Evolutionary conservation across 1,284 basidiomycete species (phyloP).

Genomic region (Lentinus polychrous): DNA sequence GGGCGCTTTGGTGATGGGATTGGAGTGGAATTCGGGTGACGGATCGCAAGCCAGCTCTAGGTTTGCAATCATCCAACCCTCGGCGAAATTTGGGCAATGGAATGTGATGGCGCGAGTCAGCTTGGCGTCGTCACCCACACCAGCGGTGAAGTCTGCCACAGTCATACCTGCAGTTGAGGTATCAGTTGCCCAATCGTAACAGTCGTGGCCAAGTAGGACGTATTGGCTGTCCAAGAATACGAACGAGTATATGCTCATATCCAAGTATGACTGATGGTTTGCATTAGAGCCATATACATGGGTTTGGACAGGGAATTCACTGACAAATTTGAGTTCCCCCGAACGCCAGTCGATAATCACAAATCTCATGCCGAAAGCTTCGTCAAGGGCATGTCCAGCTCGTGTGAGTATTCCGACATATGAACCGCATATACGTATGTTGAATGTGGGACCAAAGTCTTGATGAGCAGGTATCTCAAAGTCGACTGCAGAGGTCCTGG

Average conservation of each 20-base stretch:
- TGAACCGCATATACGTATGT: conserved; percentile 2
- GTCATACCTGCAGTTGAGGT: background rate
- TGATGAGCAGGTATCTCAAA: background rate
- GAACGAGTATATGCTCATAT: background rate
- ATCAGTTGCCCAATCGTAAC: background rate
- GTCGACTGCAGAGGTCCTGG: background rate
- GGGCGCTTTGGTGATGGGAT: background rate
- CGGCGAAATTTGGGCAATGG: background rate
- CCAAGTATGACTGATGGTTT: background rate
- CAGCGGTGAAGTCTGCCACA: background rate
- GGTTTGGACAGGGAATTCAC: background rate
- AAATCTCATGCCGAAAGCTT: background rate
- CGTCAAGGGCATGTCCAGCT: background rate
- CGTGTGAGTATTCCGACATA: conserved; percentile 9
- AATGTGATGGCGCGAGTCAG: background rate
- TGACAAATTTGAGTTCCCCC: conserved; percentile 8
- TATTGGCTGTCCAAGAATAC: conserved; percentile 1
- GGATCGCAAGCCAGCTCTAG: conserved; percentile 5
- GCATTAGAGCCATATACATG: background rate
- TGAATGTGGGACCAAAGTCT: background rate
- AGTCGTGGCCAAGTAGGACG: background rate
- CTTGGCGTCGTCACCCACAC: background rate
- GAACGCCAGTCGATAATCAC: conserved; percentile 10
- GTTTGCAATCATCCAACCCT: conserved; percentile 1
- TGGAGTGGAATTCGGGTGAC: background rate